Conservation (phyloP, 192 early-diverging fungal species). For the Umbelopsis isabellina region DNA sequence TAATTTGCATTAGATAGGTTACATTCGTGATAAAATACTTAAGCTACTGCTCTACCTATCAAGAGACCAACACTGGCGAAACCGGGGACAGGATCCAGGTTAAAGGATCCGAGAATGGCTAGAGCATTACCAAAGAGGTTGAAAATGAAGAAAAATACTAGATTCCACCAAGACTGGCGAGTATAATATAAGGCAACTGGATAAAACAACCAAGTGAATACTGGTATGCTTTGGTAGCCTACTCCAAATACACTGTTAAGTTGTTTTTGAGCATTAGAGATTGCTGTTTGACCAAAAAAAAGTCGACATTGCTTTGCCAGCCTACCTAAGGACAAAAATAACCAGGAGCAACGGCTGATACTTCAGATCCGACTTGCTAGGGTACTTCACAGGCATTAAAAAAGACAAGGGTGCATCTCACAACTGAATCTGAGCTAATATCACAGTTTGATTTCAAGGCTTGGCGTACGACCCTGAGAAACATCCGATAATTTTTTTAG, state of each 20-base stretch:
- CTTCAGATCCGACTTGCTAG: no score
- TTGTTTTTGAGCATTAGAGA: no score
- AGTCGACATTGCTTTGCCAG: no score
- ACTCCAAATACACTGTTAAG: slow-evolving; percentile 14
- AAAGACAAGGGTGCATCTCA: no score
- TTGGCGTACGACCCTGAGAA: no score
- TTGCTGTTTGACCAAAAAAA: no score
- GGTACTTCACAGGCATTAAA: no score
- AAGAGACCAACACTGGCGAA: background rate
- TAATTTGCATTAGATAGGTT: background rate
- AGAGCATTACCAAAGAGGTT: slow-evolving; percentile 10
- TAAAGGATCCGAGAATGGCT: slow-evolving; percentile 15
- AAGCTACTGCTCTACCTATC: background rate
- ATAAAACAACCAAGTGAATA: slow-evolving; percentile 11
- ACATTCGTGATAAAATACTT: background rate
- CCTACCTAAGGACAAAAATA: no score
- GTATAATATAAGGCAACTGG: slow-evolving; percentile 17
- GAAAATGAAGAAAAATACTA: background rate
- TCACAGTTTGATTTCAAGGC: no score
- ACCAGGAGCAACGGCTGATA: no score
- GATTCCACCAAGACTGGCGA: background rate
- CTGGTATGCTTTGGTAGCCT: slow-evolving; percentile 27
- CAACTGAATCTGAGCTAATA: no score
- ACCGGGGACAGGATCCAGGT: background rate
- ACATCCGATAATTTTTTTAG: no score